Evolutionary conservation across 1,284 basidiomycete species (phyloP).

Genomic region (Xerocomus minutiporus): DNA sequence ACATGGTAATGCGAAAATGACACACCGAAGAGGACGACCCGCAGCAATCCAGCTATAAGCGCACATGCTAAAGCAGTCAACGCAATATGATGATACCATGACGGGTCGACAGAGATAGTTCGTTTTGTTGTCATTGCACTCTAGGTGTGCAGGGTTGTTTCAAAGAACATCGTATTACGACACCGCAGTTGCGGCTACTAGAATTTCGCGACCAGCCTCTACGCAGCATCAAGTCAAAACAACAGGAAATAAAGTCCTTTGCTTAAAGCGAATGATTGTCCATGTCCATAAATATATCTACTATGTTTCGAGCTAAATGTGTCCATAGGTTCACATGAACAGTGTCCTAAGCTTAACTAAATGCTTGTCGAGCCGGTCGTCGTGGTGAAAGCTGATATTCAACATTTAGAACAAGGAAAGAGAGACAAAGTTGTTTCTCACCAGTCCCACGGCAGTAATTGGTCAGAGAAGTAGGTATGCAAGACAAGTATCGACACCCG

Average conservation of each 20-base stretch:
- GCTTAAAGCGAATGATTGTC: background rate
- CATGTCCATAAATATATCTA: slow-evolving; percentile 12
- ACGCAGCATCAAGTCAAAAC: too few species aligned
- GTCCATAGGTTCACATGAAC: background rate
- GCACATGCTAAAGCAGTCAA: slow-evolving; percentile 37
- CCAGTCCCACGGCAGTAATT: slow-evolving; percentile 71
- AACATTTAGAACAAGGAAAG: slow-evolving; percentile 7
- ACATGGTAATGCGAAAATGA: background rate
- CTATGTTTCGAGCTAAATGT: slow-evolving; percentile 2
- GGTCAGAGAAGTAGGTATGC: slow-evolving; percentile 76
- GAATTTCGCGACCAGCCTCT: background rate
- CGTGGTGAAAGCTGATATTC: slow-evolving; percentile 26
- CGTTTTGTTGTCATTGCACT: slow-evolving; percentile 23
- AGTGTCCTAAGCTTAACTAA: slow-evolving; percentile 6
- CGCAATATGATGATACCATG: slow-evolving; percentile 52
- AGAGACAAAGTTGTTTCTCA: slow-evolving; percentile 24
- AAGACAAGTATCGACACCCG: slow-evolving; percentile 88
- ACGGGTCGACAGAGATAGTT: slow-evolving; percentile 41
- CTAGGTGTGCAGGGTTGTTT: background rate
- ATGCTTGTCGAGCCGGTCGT: slow-evolving; percentile 32
- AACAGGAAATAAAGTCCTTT: background rate
- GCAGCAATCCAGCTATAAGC: slow-evolving; percentile 42
- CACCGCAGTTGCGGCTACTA: background rate
- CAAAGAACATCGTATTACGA: background rate
- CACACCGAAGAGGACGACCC: slow-evolving; percentile 50